Conservation (phyloP, 2,329 filamentous ascomycete genomes). For the Cucurbitaria berberidis region DNA sequence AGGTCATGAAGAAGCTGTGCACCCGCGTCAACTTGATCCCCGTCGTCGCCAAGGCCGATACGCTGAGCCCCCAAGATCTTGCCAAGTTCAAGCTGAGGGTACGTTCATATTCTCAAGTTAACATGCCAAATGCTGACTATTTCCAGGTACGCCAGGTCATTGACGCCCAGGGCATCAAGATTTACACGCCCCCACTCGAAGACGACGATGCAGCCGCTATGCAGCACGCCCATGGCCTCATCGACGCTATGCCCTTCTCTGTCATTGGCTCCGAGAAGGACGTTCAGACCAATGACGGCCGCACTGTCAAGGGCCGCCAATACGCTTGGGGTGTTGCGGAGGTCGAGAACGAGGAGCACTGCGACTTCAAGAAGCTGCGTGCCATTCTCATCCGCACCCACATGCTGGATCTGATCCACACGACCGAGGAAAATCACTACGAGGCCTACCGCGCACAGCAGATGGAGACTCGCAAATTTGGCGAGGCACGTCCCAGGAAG, state of each 20-base stretch:
- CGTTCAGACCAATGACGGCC: conserved; percentile 92
- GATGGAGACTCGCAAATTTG: conserved; percentile 99
- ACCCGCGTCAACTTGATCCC: conserved; percentile 98
- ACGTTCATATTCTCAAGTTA: conserved; percentile 47
- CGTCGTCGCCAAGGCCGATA: conserved; percentile 98
- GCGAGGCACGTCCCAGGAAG: conserved; percentile 95
- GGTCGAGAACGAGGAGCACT: conserved; percentile 99
- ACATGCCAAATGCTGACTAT: conserved; percentile 18
- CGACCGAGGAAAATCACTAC: conserved; percentile 98
- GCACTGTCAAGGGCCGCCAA: conserved; percentile 97
- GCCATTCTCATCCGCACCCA: conserved; percentile 98
- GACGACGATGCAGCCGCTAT: conserved; percentile 97
- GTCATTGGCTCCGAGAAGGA: conserved; percentile 99
- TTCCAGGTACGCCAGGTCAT: conserved; percentile 88
- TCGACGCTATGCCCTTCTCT: conserved; percentile 97
- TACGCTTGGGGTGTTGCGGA: conserved; percentile 99
- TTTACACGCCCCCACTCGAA: conserved; percentile 96
- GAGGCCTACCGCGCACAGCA: conserved; percentile 98
- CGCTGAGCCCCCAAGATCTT: conserved; percentile 89
- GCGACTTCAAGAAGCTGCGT: conserved; percentile 99
- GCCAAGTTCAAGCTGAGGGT: conserved; percentile 95
- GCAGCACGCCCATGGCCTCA: conserved; percentile 90
- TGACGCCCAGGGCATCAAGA: conserved; percentile 98
- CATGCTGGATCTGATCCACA: conserved; percentile 99
- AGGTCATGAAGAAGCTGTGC: conserved; percentile 99